Percentiles rank a stretch among this genome's conserved stretches.
These are phyloP conservation scores for Rhododendron ovatum DNA, from an alignment of 148 eudicot genomes.

Conservation along the genomic window DNA sequence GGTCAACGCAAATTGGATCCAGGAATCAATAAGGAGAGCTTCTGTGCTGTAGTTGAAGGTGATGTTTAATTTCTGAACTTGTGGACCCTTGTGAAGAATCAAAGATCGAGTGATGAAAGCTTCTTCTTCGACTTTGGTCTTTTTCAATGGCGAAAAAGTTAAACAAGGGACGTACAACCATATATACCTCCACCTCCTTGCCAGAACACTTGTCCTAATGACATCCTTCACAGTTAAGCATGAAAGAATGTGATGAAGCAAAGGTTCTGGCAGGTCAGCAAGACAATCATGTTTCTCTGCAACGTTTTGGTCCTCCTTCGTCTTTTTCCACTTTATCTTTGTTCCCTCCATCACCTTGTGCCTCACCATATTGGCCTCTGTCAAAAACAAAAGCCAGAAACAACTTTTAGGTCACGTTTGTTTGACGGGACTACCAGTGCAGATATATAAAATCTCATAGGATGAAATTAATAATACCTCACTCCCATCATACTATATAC, in stretches of 20 bases:
- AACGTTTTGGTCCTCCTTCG: neutral
- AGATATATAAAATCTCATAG: no score
- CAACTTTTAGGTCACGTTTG: no score
- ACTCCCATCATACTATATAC: neutral
- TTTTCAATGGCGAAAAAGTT: neutral
- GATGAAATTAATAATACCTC: neutral
- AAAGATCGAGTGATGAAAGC: neutral
- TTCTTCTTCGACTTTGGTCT: neutral
- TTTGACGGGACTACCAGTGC: no score
- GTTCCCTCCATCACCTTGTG: neutral
- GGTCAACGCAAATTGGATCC: neutral
- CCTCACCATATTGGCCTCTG: no score
- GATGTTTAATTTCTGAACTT: neutral
- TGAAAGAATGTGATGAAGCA: slow-evolving; percentile 11
- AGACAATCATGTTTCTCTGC: neutral
- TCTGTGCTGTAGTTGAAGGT: neutral
- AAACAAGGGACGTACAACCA: slow-evolving; percentile 6
- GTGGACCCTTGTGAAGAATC: neutral
- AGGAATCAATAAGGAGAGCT: neutral
- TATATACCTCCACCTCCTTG: neutral
- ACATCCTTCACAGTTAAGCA: slow-evolving; percentile 5
- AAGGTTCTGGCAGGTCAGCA: neutral
- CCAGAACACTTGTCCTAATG: neutral
- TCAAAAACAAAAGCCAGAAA: no score
- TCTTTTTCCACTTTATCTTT: neutral